Base-by-base conservation (phyloP, 371 early-diverging fungal genomes). In the Nematocida parisii region DNA sequence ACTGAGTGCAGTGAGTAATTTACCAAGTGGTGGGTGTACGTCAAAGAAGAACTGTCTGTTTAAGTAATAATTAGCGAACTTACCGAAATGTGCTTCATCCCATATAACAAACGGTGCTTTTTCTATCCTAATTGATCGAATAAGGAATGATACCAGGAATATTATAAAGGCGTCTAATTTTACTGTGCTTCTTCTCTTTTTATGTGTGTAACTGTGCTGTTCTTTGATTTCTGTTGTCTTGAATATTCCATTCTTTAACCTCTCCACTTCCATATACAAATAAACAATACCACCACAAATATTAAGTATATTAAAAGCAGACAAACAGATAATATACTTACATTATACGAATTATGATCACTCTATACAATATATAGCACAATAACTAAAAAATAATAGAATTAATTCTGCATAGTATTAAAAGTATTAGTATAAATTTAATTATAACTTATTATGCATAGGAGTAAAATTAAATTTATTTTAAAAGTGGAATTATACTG, bases 21-120 rank as follows among this genome's bases (percentile, higher is more conserved):
- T 99, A 61, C 98, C 98, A 55, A 97, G 90, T 0, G 98, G 98
- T 56, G 99, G 98, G 88, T 99, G 99, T 1, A 97, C 98, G 87
- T 99, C 98, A 86, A 95, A 95, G 86, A 96, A 97, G 85, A 97
- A 99, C 72, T 89, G 88, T 24, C 93, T 87, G 4, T 90, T 89
- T 44, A 98, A 87, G 84, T 99, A 99, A 70, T 82, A 80, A 4
- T 22, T 90, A n/a, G 94, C 93, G 87, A 95, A 97, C 85, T 95
- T 94, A 70, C 98, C 98, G 90, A 98, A 97, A 85, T 97, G 98
- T 7, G 96, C 98, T 87, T 98, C 99, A 87, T 95, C 95, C 89
- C 88, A 90, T 6, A 85, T 61, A 22, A 86, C 87, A 81, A 81
- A 86, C 54, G 83, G 52, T 18, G 84, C 86, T 18, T 81, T 86